Evolutionary conservation across 179 eudicot genomes (phyloP), one percentile per base, ranked within the genome.

Genomic region (Corrigiola litoralis): DNA sequence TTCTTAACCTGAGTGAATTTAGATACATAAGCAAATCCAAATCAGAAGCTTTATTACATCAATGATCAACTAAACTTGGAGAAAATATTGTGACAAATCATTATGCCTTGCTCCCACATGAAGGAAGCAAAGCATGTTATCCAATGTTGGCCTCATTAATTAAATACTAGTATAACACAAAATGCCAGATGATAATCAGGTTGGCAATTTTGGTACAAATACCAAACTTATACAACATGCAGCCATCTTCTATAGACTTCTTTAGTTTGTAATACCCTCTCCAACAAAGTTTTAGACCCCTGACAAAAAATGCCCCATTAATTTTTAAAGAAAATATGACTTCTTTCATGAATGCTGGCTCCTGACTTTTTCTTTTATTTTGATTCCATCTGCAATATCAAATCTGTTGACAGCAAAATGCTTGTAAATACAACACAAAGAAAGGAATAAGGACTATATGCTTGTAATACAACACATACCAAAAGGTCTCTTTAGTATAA

Each of bases 71-170:
- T 40, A 41, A 44, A 27, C 42, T 14, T 18, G 18, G 45, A 48
- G 59, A 65, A 51, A 65, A 60, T 27, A 40, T 28, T 33, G 74
- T 69, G 79, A 70, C 61, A 75, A 65, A 61, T 71, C 61, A 76
- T 61, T 63, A 67, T 76, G 76, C 76, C 66, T 76, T 76, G 65
- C 80, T 71, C 80, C 70, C 72, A 76, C 75, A 71, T 47, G 66
- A 76, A 76, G 80, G 73, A 71, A 75, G 63, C 76, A 76, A 63
- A 71, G 71, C 80, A 76, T 76, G 80, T 76, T 76, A 61, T 76
- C 61, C 36, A 61, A 76, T 46, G 75, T 66, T 66, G 59, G 48
- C 37, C 23, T 46, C 41, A 55, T 65, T 66, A 71, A 66, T 66
- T 61, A 71, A 71, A 64, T 32, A 59, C 32, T 14, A 25, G 4